Evolutionary conservation across 2,329 filamentous ascomycete species (phyloP), one percentile per base, ranked within the genome.

Genomic region (Bertia moriformis): DNA sequence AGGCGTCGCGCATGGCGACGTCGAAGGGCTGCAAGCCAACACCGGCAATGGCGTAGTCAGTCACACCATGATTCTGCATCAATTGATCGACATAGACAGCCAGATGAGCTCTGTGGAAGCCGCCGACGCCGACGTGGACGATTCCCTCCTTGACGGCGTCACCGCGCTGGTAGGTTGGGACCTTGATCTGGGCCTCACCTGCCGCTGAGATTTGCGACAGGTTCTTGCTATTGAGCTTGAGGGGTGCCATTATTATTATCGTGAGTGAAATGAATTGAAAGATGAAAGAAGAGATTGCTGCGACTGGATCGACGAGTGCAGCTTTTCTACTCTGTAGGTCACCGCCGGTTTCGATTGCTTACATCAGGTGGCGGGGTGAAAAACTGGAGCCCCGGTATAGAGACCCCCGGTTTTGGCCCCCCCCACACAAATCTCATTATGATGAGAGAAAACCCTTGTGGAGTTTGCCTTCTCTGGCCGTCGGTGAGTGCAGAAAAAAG

Each of bases 61-160:
- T 56, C 18, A 62, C 47, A 12, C 53, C 57, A 41, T 66, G 60
- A 41, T 67, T 57, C 51, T 62, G 53, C 48, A 70, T 61, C 51
- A 70, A 50, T 37, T 58, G 49, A 53, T 70, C 56, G 40, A 70
- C 48, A 48, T 71, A 71, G 45, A 69, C 64, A 15, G 67, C 67
- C 51, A 71, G 48, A 41, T 71, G 67, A 17, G 67, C 65, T 45
- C 67, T 56, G 58, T 71, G 67, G 56, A 71, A 71, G 49, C 67
- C 67, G 44, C 67, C 67, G 12, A 71, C 66, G 38, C 67, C 67
- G 41, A 71, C 54, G 51, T 71, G 67, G 36, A 71, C 67, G 39
- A 71, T 69, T 27, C 67, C 67, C 49, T 71, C 64, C 56, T 67
- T 69, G 44, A 69, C 56, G 29, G 51, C 55, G 44, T 46, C 32